Conservation (phyloP, 148 eudicot genomes). For the Camellia sinensis region DNA sequence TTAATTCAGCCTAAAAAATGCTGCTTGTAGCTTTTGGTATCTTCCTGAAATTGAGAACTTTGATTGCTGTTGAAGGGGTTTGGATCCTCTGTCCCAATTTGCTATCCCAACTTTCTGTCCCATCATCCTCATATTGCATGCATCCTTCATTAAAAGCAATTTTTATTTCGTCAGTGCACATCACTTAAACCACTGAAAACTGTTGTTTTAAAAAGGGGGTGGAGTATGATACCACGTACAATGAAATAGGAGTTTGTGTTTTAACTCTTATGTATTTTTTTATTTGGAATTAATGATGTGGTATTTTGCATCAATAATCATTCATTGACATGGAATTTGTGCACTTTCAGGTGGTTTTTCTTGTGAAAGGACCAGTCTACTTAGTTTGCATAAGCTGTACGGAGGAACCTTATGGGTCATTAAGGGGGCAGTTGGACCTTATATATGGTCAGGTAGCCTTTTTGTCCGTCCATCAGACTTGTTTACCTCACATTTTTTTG, state of each 20-base stretch:
- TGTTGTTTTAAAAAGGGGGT: background rate
- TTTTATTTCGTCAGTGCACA: too few species aligned
- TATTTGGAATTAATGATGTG: background rate
- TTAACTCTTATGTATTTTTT: background rate
- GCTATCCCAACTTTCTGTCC: too few species aligned
- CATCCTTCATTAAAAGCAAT: too few species aligned
- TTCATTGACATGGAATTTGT: constrained; percentile 5
- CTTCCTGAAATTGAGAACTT: too few species aligned
- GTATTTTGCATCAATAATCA: background rate
- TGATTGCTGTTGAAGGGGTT: too few species aligned
- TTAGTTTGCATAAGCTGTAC: constrained; percentile 98
- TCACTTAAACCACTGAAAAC: too few species aligned
- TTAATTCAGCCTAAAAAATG: too few species aligned
- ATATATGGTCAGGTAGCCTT: constrained; percentile 86
- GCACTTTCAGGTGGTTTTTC: constrained; percentile 72
- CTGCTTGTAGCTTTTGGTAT: too few species aligned
- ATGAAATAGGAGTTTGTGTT: background rate
- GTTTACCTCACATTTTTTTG: background rate
- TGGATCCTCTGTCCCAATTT: too few species aligned
- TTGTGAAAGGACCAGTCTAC: constrained; percentile 94
- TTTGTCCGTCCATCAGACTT: constrained; percentile 7
- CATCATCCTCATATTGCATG: too few species aligned
- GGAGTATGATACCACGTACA: background rate
- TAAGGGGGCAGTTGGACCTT: constrained; percentile 82
- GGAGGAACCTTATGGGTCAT: constrained; percentile 82